Percentiles rank a stretch among this genome's conserved stretches.
These are phyloP conservation scores for Megacollybia marginata DNA, from an alignment of 768 basidiomycete species.

Conservation along the genomic window DNA sequence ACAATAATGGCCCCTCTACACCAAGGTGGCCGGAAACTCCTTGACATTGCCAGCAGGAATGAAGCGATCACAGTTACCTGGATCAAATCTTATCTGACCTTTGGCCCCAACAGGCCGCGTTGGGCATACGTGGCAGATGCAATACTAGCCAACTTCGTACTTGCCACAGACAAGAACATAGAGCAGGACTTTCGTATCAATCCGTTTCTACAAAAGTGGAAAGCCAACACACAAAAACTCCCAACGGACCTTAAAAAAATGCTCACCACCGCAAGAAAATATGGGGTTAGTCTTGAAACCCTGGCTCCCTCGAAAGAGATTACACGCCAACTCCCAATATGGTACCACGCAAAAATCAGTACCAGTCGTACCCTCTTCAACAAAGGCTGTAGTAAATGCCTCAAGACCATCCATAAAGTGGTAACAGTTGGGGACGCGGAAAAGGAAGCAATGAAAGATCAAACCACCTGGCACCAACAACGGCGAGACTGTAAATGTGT, in stretches of 20 bases:
- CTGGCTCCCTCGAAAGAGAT: slow-evolving; percentile 6
- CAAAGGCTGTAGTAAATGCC: slow-evolving; percentile 1
- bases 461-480: background rate
- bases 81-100: background rate
- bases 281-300: slow-evolving; percentile 3
- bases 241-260: slow-evolving; percentile 3
- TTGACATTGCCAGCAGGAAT: background rate
- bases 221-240: background rate
- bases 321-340: slow-evolving; percentile 2
- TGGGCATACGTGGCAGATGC: background rate
- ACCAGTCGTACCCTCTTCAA: background rate
- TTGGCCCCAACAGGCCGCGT: background rate
- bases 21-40: background rate
- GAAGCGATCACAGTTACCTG: background rate
- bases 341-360: slow-evolving; percentile 6
- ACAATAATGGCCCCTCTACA: background rate
- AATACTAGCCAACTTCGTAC: background rate
- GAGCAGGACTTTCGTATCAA: background rate
- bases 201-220: background rate
- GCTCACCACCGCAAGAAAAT: background rate
- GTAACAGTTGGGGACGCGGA: slow-evolving; percentile 5
- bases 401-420: background rate
- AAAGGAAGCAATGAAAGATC: background rate
- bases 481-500: slow-evolving; percentile 4
- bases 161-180: background rate